Base-by-base conservation (phyloP, 2,329 filamentous ascomycete genomes). In the Fonsecaea erecta region DNA sequence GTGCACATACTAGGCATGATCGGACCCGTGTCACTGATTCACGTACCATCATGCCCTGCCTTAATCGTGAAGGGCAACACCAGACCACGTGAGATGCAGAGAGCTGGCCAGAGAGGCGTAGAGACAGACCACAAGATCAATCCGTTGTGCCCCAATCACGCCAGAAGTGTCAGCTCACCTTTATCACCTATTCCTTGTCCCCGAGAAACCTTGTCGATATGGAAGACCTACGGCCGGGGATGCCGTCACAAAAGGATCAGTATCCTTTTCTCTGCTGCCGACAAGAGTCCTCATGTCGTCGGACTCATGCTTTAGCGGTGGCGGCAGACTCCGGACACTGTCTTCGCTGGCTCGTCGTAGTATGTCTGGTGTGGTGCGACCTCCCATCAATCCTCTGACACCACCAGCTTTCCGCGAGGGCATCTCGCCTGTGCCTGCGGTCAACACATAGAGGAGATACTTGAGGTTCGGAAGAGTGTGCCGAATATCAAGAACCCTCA, bases 391-490 rank as follows among this genome's bases (percentile, higher is more conserved):
- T 0, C 81, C 84, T 53, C 80, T 78, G 28, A 85, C 77, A 4
- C 84, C 84, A 26, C 84, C 84, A 30, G 80, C 81, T 71, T 85
- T 86, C 26, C 85, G 73, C 0, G 78, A 80, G 16, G 86, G 86
- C 16, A 88, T 75, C 61, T 88, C 86, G 24, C 84, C 82, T 52
- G 85, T 89, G 0, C 93, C 93, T 0, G 93, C 92, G 34, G 91
- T 95, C 70, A 93, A 90, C 1, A 98, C 89, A 72, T 96, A 97
- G 1, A 98, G 81, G 16, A 98, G 81, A 72, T 97, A 97, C 76
- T 97, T 96, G 9, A 99, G 81, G 74, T 99, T 99, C 1, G 94
- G 93, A 6, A 98, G 80, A 0, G 94, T 96, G 71, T 98, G 92
- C 3, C 95, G 86, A 18, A 97, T 92, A 73, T 99, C 95, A 68